A percentile compares a stretch with the other conserved stretches of the same genome.
phyloP scores from a whole-genome alignment of 805 yeast genomes.

The Saturnispora ahearnii region DNA sequence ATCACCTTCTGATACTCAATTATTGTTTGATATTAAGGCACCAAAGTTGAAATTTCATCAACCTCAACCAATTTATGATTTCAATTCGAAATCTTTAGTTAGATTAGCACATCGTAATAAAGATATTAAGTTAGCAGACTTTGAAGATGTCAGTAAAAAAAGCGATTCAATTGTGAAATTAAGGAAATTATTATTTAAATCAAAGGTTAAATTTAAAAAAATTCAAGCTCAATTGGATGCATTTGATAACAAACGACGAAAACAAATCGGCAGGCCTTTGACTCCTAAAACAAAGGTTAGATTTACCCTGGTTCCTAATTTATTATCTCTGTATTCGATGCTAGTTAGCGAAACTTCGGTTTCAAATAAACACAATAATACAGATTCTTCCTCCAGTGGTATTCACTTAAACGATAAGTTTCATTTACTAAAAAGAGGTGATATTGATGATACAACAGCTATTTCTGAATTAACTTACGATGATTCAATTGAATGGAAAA shows the following conservation, averaged over 20 bases:
- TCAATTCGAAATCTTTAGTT: conserved; percentile 1
- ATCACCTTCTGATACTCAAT: not conserved
- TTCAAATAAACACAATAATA: not conserved
- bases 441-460: not conserved
- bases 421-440: not conserved
- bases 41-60: conserved; percentile 4
- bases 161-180: conserved; percentile 2
- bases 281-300: conserved; percentile 45
- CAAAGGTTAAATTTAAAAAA: not conserved
- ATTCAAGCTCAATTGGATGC: not conserved
- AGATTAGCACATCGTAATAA: conserved; percentile 11
- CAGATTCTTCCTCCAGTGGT: not conserved
- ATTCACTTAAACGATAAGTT: not conserved
- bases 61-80: not conserved
- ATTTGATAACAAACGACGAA: not conserved
- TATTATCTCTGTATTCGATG: conserved; percentile 36
- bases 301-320: conserved; percentile 37
- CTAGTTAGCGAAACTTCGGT: conserved; percentile 26
- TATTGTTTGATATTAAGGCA: not conserved
- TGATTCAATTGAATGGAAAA: not conserved
- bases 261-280: conserved; percentile 33
- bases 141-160: conserved; percentile 1
- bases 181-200: conserved; percentile 3
- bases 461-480: not conserved
- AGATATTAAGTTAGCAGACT: conserved; percentile 7